Conservation (phyloP, 441 rosid genomes). For the Eruca vesicaria region DNA sequence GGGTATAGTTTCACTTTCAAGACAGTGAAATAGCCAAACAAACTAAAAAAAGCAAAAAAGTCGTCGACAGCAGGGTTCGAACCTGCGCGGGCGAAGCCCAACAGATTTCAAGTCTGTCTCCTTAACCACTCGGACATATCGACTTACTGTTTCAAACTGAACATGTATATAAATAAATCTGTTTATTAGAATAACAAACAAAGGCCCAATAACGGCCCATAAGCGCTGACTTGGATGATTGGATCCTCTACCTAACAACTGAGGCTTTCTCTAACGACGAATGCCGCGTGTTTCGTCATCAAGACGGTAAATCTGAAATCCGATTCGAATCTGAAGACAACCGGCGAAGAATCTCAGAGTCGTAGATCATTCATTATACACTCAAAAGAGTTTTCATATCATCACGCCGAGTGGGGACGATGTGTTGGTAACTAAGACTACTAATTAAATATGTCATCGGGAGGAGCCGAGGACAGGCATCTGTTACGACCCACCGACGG, state of each 20-base stretch:
- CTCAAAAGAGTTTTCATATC: background rate
- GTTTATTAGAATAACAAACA: background rate
- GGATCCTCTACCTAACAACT: constrained; percentile 1
- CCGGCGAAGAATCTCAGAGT: constrained; percentile 24
- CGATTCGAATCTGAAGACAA: constrained; percentile 33
- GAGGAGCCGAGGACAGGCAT: constrained; percentile 50
- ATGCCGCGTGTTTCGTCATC: constrained; percentile 24
- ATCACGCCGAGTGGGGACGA: background rate
- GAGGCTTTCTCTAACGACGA: constrained; percentile 8
- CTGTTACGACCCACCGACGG: constrained; percentile 47
- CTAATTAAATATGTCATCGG: constrained; percentile 27
- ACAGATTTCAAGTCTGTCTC: constrained; percentile 99
- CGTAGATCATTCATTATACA: background rate
- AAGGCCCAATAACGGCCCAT: constrained; percentile 26
- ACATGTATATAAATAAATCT: too few relatives aligned
- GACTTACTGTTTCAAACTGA: too few relatives aligned
- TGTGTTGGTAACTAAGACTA: constrained; percentile 8
- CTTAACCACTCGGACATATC: constrained; percentile 99
- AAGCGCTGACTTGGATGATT: background rate
- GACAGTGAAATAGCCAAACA: background rate
- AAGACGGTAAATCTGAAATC: constrained; percentile 31
- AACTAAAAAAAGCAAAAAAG: background rate
- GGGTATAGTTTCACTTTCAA: background rate
- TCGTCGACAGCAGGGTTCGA: constrained; percentile 99
- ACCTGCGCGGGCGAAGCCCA: constrained; percentile 99